Conservation (phyloP, 345 rosid species). For the Citrus cavaleriei region DNA sequence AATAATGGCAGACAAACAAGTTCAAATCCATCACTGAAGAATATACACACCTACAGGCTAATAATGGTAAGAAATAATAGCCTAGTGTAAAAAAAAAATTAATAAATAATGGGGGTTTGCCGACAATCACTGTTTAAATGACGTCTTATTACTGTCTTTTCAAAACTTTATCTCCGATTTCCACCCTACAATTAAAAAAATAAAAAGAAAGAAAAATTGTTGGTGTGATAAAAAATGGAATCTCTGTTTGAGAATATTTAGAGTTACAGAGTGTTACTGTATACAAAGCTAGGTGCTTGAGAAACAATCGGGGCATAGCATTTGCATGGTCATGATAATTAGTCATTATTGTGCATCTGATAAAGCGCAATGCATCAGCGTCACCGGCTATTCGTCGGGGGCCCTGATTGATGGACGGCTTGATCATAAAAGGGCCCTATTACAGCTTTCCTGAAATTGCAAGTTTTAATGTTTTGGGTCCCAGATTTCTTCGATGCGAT, state of each 20-base stretch:
- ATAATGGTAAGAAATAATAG: no score
- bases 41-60: not conserved
- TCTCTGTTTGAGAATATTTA: no score
- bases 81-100: not conserved
- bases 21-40: conserved; percentile 11
- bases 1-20: conserved; percentile 35
- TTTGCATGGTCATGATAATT: conserved; percentile 34
- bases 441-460: conserved; percentile 32
- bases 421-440: conserved; percentile 25
- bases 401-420: conserved; percentile 16
- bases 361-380: conserved; percentile 13
- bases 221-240: no score
- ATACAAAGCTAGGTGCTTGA: no score
- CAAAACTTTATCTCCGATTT: no score
- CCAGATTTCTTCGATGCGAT: conserved; percentile 1
- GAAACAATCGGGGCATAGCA: not conserved
- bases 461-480: conserved; percentile 20
- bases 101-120: conserved; percentile 35
- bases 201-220: no score
- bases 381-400: conserved; percentile 17
- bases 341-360: conserved; percentile 11
- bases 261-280: no score
- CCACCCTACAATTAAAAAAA: no score
- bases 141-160: conserved; percentile 12
- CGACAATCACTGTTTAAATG: conserved; percentile 49